Conservation (phyloP, 768 basidiomycete species). For the Lentinula sp. region DNA sequence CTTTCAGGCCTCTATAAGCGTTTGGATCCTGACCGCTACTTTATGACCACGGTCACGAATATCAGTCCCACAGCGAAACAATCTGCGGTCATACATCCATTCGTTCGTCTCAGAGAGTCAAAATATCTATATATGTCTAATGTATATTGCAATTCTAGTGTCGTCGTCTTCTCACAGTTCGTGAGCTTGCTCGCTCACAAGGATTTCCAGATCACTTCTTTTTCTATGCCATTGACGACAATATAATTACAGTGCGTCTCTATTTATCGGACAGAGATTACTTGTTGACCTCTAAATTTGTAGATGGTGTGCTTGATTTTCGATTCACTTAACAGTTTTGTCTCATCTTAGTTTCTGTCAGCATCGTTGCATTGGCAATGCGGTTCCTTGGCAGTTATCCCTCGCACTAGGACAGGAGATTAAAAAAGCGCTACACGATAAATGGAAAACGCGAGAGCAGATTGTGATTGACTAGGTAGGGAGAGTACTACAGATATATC, state of each 20-base stretch:
- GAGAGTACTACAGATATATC: not conserved
- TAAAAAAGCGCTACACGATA: conserved; percentile 40
- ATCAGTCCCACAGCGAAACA: conserved; percentile 79
- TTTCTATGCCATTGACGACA: conserved; percentile 47
- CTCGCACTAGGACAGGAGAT: conserved; percentile 63
- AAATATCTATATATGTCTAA: not conserved
- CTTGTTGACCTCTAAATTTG: not conserved
- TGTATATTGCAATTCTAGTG: conserved; percentile 34
- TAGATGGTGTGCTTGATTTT: not conserved
- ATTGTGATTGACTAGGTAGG: conserved; percentile 24
- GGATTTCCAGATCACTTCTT: conserved; percentile 75
- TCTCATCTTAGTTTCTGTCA: not conserved
- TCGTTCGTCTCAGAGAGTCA: conserved; percentile 24
- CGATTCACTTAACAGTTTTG: no score
- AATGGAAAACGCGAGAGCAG: conserved; percentile 40
- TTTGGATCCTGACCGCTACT: conserved; percentile 47
- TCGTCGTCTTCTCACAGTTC: conserved; percentile 63
- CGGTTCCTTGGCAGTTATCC: conserved; percentile 64
- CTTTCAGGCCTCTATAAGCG: conserved; percentile 48
- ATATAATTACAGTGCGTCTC: conserved; percentile 53
- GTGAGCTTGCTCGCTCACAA: conserved; percentile 76
- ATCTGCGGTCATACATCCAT: conserved; percentile 60
- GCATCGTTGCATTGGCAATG: conserved; percentile 69
- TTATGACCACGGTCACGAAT: conserved; percentile 75
- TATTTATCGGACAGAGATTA: not conserved